phyloP scores from a whole-genome alignment of 345 rosid species.

The Murraya koenigii region DNA sequence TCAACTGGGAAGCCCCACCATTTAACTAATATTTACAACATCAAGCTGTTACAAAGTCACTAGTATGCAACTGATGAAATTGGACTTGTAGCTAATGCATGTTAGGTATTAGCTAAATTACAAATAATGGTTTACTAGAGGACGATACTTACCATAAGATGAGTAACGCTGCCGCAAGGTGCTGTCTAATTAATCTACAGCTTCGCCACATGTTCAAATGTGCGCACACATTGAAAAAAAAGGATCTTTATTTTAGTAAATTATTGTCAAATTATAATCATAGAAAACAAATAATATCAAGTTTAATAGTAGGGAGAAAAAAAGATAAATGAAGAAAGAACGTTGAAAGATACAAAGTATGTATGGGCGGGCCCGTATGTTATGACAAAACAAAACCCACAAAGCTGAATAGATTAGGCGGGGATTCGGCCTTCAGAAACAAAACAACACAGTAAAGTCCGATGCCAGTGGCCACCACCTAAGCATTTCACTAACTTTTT shows the following conservation, averaged over 20 bases:
- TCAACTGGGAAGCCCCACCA: background rate
- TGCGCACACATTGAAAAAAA: no score
- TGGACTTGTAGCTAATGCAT: background rate
- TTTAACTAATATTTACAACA: background rate
- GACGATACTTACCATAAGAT: no score
- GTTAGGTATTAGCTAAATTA: no score
- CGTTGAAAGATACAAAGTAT: constrained; percentile 17
- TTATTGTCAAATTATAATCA: no score
- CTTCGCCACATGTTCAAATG: no score
- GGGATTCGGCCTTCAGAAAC: background rate
- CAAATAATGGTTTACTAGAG: no score
- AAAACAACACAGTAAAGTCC: background rate
- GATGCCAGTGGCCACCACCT: constrained; percentile 20
- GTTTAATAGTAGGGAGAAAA: no score
- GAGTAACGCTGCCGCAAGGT: no score
- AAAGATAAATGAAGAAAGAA: background rate
- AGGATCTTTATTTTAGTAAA: background rate
- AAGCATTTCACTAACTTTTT: constrained; percentile 10
- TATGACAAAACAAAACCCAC: constrained; percentile 1
- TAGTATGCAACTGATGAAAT: background rate
- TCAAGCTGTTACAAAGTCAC: background rate
- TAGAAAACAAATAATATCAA: no score
- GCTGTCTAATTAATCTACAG: no score
- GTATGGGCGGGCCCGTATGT: constrained; percentile 7
- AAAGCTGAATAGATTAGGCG: constrained; percentile 11